Evolutionary conservation across 1,139 yeast genomes (phyloP).

Genomic region (Hansenula sp.): DNA sequence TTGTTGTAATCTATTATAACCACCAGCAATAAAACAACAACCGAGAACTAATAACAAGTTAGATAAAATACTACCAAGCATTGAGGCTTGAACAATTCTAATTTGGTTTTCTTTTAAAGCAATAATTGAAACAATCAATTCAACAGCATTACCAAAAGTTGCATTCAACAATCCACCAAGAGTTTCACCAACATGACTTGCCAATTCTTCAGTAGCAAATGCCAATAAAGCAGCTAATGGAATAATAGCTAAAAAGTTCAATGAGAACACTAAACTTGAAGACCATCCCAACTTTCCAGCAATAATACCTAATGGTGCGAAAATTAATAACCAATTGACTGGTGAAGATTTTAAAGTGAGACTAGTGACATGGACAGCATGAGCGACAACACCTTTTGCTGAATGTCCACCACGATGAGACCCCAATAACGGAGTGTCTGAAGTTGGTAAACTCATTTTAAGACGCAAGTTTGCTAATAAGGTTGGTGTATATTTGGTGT

Average conservation of each 20-base stretch:
- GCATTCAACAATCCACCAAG: constrained; percentile 92
- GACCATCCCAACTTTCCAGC: constrained; percentile 60
- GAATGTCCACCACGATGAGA: background rate
- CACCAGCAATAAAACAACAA: constrained; percentile 94
- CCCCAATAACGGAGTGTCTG: constrained; percentile 1
- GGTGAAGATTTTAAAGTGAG: constrained; percentile 58
- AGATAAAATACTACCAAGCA: constrained; percentile 91
- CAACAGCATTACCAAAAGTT: constrained; percentile 93
- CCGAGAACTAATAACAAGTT: constrained; percentile 87
- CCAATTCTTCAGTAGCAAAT: constrained; percentile 88
- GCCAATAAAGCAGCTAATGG: constrained; percentile 90
- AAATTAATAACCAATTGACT: constrained; percentile 69
- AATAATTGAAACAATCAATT: constrained; percentile 86
- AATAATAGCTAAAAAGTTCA: constrained; percentile 85
- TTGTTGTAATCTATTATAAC: constrained; percentile 80
- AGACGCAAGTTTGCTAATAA: no score
- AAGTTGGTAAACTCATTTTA: no score
- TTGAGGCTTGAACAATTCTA: constrained; percentile 92
- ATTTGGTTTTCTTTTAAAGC: constrained; percentile 85
- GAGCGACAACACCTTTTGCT: background rate
- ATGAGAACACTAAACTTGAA: constrained; percentile 56
- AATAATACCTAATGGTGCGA: constrained; percentile 83
- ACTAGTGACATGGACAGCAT: constrained; percentile 4
- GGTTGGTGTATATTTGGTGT: background rate
- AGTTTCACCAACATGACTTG: constrained; percentile 82